phyloP scores from a whole-genome alignment of 2,329 filamentous ascomycete genomes.

The Cladosporium sp. region DNA sequence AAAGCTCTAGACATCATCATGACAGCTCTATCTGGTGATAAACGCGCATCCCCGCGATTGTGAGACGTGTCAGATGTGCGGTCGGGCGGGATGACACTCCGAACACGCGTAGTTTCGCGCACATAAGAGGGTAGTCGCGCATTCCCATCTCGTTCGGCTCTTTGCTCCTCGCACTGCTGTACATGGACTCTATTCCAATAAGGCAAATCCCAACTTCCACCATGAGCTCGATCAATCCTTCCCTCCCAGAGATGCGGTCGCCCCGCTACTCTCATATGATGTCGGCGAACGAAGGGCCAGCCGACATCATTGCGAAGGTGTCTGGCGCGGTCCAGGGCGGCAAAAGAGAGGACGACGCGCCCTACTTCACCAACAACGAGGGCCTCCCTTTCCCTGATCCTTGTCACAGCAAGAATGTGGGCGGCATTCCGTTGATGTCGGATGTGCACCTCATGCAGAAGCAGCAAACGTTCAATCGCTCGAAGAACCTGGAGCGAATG shows the following conservation, averaged over 20 bases:
- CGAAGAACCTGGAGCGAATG: constrained; percentile 40
- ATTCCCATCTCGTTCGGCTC: not conserved
- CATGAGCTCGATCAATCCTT: constrained; percentile 6
- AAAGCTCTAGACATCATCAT: constrained; percentile 1
- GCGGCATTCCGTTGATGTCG: constrained; percentile 46
- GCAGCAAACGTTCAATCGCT: constrained; percentile 52
- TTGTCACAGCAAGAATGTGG: constrained; percentile 47
- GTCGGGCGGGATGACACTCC: not conserved
- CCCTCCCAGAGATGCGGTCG: constrained; percentile 4
- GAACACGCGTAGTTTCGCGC: too few relatives aligned
- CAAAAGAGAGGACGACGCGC: constrained; percentile 43
- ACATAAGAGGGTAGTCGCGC: not conserved
- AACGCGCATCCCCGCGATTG: not conserved
- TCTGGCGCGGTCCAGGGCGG: constrained; percentile 42
- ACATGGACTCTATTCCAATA: constrained; percentile 1
- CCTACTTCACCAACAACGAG: constrained; percentile 52
- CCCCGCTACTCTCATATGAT: constrained; percentile 32
- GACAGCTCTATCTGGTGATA: constrained; percentile 4
- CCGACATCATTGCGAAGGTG: constrained; percentile 47
- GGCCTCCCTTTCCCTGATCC: constrained; percentile 47
- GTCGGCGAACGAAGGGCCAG: constrained; percentile 47
- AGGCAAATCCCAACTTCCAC: not conserved
- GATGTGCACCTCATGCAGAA: constrained; percentile 50
- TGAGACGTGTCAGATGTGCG: constrained; percentile 1
- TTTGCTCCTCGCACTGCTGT: not conserved